phyloP scores from a whole-genome alignment of 2,329 filamentous ascomycete species.

The Diaporthe eres region DNA sequence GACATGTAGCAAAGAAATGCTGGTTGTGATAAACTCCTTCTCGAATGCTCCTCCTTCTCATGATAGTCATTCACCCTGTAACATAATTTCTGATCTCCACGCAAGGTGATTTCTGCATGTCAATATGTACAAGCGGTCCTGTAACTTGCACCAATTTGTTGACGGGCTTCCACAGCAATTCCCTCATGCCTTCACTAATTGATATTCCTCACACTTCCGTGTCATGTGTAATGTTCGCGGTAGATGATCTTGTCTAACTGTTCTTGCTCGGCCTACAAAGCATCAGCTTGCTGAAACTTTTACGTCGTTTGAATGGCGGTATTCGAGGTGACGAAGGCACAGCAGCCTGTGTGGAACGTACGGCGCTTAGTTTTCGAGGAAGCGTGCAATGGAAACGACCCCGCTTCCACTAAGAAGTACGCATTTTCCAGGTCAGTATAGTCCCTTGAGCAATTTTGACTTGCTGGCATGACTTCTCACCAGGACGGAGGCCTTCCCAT shows the following conservation, averaged over 20 bases:
- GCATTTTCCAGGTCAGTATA: neutral
- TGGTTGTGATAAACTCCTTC: neutral
- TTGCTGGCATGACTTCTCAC: neutral
- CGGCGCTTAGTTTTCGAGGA: slow-evolving; percentile 8
- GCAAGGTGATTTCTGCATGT: neutral
- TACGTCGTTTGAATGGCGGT: neutral
- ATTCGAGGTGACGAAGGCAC: neutral
- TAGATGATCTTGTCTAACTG: slow-evolving; percentile 3
- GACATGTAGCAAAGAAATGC: too few species aligned
- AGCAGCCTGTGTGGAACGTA: neutral
- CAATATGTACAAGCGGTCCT: too few species aligned
- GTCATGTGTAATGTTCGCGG: slow-evolving; percentile 17
- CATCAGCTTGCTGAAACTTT: neutral
- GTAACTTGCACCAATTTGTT: neutral
- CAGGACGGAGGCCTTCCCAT: slow-evolving; percentile 29
- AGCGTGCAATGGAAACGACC: slow-evolving; percentile 33
- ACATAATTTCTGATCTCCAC: neutral
- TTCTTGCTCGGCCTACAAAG: slow-evolving; percentile 17
- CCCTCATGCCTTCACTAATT: neutral
- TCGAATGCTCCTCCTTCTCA: neutral
- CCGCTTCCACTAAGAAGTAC: slow-evolving; percentile 29
- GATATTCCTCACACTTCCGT: neutral
- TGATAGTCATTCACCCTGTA: too few species aligned
- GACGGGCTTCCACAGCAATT: neutral
- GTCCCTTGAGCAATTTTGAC: neutral